A percentile compares a stretch with the other conserved stretches of the same genome.
These are phyloP conservation scores for Aspergillus sp. DNA, from an alignment of 2,329 filamentous ascomycete species.

Conservation along the genomic window DNA sequence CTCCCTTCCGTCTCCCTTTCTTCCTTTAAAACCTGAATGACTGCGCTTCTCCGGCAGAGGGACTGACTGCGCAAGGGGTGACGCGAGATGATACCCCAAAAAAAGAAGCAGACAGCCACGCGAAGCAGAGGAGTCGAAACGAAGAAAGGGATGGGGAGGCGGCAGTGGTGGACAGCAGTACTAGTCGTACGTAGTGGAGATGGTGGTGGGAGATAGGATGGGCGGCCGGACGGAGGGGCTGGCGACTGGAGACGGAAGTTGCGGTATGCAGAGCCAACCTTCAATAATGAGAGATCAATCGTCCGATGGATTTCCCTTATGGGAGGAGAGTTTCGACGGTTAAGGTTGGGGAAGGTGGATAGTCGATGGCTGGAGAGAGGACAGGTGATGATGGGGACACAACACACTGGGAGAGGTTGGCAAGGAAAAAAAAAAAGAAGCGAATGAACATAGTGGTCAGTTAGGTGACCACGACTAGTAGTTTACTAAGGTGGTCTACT, in stretches of 20 bases:
- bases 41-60: constrained; percentile 13
- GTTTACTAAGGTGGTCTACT: not conserved
- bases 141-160: constrained; percentile 22
- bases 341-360: constrained; percentile 9
- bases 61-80: constrained; percentile 25
- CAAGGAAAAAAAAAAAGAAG: constrained; percentile 10
- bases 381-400: not conserved
- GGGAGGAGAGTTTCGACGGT: constrained; percentile 13
- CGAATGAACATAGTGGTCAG: constrained; percentile 15
- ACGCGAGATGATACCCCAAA: constrained; percentile 16
- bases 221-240: constrained; percentile 14
- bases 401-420: not conserved
- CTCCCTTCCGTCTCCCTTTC: constrained; percentile 30
- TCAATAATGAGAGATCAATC: constrained; percentile 21
- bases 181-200: not conserved
- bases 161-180: constrained; percentile 4
- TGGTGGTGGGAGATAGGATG: constrained; percentile 5
- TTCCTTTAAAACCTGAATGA: constrained; percentile 24
- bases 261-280: constrained; percentile 27
- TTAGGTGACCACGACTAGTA: not conserved
- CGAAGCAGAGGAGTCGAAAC: constrained; percentile 18
- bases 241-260: constrained; percentile 24
- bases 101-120: constrained; percentile 24
- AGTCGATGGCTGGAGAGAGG: constrained; percentile 7
- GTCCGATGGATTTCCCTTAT: constrained; percentile 25